Base-by-base conservation (phyloP, 164 flowering plant species). In the Euptelea pleiosperma region DNA sequence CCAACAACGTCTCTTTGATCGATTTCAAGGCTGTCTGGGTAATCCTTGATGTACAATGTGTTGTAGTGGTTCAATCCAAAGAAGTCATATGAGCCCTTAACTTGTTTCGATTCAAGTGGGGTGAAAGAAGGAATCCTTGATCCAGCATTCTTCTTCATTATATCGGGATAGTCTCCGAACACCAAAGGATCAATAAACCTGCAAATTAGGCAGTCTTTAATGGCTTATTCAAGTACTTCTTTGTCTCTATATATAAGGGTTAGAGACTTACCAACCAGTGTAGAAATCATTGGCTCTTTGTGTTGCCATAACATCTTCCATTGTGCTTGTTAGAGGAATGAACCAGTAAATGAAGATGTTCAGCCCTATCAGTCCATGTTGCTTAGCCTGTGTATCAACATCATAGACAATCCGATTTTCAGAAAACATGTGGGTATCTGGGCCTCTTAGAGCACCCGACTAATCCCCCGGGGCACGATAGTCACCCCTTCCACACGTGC, bases 21-120 rank as follows among this genome's bases (percentile, higher is more conserved):
- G 18, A 4, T 31, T 18, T 65, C 51, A 34, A 66, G 52, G 18
- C 51, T 73, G 62, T 19, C 22, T 21, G 81, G 40, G 26, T 71
- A 43, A 50, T 81, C 75, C 54, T 65, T 66, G 52, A 73, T 33
- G 29, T 28, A 16, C 11, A 47, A 0, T 19, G 70, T 18, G 3
- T 2, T 6, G 52, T 84, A 84, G 50, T 84, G 77, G 24, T 76
- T 84, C 35, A 86, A 0, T 21, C 93, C 89, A 8, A 84, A 33
- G 40, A 82, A 82, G 62, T 84, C 87, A 29, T 63, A 65, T 28
- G 90, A 78, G 36, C 80, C 80, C 65, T 75, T 79, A 0, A 84
- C 47, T 60, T 18, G 66, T 57, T 74, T 21, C 0, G 81, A 64
- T 63, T 80, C 75, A 1, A 26, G 4, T n/a, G 52, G 30, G 2